phyloP scores from a whole-genome alignment of 352 stramenopile genomes.

The Phytophthora syringae region DNA sequence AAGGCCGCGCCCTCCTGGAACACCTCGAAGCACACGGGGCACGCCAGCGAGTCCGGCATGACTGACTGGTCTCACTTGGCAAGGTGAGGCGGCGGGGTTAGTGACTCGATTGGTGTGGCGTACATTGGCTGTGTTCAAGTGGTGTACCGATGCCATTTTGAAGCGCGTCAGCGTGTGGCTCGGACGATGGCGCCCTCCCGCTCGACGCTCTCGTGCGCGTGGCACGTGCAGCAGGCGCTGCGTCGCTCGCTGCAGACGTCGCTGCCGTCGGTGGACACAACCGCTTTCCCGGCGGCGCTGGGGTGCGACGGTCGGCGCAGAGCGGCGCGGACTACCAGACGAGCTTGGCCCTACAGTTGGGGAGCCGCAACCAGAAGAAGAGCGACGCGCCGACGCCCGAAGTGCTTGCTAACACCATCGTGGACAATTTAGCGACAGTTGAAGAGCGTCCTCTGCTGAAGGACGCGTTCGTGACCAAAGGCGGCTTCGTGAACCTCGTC shows the following conservation, averaged over 20 bases:
- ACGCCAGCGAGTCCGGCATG: constrained; percentile 41
- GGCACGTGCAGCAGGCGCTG: constrained; percentile 57
- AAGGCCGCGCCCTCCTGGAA: constrained; percentile 44
- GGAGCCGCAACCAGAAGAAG: constrained; percentile 43
- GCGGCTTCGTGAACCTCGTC: constrained; percentile 84
- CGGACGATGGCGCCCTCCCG: constrained; percentile 16
- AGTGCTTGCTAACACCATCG: constrained; percentile 48
- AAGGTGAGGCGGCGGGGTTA: too few relatives aligned
- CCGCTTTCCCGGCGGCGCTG: constrained; percentile 33
- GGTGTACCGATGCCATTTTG: neutral
- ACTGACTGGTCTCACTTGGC: neutral
- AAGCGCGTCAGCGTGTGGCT: neutral
- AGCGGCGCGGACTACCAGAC: constrained; percentile 80
- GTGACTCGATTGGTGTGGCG: neutral
- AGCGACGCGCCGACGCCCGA: constrained; percentile 27
- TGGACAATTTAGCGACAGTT: constrained; percentile 26
- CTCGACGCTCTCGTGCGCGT: constrained; percentile 52
- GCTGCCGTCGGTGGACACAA: constrained; percentile 37
- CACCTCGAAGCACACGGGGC: constrained; percentile 55
- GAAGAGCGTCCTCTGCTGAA: constrained; percentile 25
- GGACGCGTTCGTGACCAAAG: constrained; percentile 63
- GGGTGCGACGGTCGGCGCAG: constrained; percentile 77
- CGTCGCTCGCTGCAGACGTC: constrained; percentile 43
- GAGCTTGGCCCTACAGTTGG: constrained; percentile 65
- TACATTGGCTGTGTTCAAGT: too few relatives aligned